Conservation (phyloP, 1,284 basidiomycete species). For the Takashimella koratensis region DNA sequence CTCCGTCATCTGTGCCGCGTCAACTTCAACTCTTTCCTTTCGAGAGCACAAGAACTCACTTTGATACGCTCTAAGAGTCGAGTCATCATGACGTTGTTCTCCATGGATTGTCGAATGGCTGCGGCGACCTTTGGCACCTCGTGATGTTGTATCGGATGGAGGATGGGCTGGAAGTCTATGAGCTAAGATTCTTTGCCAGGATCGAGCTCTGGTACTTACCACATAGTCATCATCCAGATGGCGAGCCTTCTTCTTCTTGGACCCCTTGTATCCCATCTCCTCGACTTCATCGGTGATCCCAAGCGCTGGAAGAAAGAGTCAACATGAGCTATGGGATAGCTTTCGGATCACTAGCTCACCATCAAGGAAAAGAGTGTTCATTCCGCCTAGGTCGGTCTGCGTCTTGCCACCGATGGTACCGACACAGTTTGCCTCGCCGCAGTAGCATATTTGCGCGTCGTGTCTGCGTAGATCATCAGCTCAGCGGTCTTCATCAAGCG, state of each 20-base stretch:
- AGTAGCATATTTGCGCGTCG: conserved; percentile 92
- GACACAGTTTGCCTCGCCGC: conserved; percentile 92
- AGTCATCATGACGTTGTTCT: conserved; percentile 74
- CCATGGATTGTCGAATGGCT: conserved; percentile 79
- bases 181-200: too few species aligned
- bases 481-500: conserved; percentile 4
- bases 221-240: conserved; percentile 92
- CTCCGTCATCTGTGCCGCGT: conserved; percentile 67
- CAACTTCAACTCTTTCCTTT: conserved; percentile 2
- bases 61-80: conserved; percentile 84
- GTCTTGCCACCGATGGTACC: conserved; percentile 98
- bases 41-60: conserved; percentile 52
- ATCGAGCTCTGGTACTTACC: too few species aligned
- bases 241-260: conserved; percentile 83
- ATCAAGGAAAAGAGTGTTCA: conserved; percentile 94
- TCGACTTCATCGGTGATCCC: conserved; percentile 92
- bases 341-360: conserved; percentile 56
- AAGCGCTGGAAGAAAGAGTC: conserved; percentile 60
- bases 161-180: conserved; percentile 50
- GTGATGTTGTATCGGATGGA: conserved; percentile 66
- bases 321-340: not conserved
- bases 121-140: conserved; percentile 89
- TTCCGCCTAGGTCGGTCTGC: conserved; percentile 87
- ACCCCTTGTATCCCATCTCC: conserved; percentile 71
- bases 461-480: conserved; percentile 57